phyloP scores from a whole-genome alignment of 2,329 filamentous ascomycete genomes.

The Nemania diffusa region DNA sequence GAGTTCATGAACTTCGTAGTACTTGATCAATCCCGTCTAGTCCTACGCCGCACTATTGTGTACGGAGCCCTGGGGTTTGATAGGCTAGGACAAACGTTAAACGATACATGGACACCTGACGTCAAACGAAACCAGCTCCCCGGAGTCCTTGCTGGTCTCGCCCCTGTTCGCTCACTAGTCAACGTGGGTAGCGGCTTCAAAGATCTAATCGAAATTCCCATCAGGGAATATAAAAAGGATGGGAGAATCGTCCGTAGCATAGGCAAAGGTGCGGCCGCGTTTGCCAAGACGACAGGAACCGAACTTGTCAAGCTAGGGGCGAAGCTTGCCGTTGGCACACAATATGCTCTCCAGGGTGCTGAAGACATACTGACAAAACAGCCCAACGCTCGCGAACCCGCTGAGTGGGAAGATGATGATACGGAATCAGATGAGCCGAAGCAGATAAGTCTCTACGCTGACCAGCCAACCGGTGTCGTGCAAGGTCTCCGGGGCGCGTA shows the following conservation, averaged over 20 bases:
- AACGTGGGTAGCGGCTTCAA: slow-evolving; percentile 89
- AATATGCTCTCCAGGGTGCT: slow-evolving; percentile 89
- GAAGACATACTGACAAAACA: slow-evolving; percentile 77
- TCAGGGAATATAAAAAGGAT: slow-evolving; percentile 93
- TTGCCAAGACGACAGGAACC: slow-evolving; percentile 91
- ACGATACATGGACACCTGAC: slow-evolving; percentile 97
- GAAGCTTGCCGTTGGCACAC: slow-evolving; percentile 93
- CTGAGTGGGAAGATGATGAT: slow-evolving; percentile 67
- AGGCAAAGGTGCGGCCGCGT: slow-evolving; percentile 87
- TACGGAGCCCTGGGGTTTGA: slow-evolving; percentile 94
- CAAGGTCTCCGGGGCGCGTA: slow-evolving; percentile 88
- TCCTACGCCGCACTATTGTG: slow-evolving; percentile 87
- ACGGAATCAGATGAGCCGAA: slow-evolving; percentile 76
- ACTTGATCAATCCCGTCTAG: slow-evolving; percentile 87
- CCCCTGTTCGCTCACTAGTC: slow-evolving; percentile 88
- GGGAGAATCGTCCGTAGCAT: slow-evolving; percentile 91
- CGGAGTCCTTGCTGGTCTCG: slow-evolving; percentile 86
- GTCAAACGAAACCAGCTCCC: slow-evolving; percentile 90
- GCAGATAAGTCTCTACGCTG: slow-evolving; percentile 89
- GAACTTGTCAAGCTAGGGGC: slow-evolving; percentile 95
- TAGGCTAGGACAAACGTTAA: slow-evolving; percentile 86
- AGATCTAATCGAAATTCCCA: slow-evolving; percentile 87
- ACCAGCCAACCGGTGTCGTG: slow-evolving; percentile 89
- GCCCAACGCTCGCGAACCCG: slow-evolving; percentile 50
- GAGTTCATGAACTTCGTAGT: slow-evolving; percentile 99